Percentiles rank a stretch among this genome's conserved stretches.
Evolutionary conservation across 2,329 filamentous ascomycete species (phyloP).

Genomic region (Diaporthe eres): DNA sequence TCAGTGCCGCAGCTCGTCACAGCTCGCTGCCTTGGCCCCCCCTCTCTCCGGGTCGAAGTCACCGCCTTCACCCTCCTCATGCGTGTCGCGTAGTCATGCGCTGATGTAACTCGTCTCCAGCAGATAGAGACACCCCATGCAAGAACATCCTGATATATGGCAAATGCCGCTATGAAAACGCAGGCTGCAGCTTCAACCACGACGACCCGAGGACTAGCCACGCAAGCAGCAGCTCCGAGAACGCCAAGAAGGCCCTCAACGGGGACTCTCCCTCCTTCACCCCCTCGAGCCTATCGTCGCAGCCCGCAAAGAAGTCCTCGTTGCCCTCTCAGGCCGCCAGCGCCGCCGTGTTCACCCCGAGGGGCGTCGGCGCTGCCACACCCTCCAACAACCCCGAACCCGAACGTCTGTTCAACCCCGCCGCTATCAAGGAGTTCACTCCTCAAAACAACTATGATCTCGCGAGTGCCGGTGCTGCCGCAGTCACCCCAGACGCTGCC

Average conservation of each 20-base stretch:
- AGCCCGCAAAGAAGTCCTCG: constrained; percentile 75
- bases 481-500: constrained; percentile 59
- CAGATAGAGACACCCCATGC: constrained; percentile 88
- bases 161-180: constrained; percentile 91
- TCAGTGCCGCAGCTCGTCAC: background rate
- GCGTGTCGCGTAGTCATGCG: background rate
- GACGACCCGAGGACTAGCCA: constrained; percentile 63
- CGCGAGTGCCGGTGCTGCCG: constrained; percentile 62
- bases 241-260: constrained; percentile 82
- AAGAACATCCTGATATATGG: constrained; percentile 95
- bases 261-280: constrained; percentile 98
- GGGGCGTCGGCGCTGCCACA: constrained; percentile 63
- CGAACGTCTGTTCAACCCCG: constrained; percentile 66
- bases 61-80: background rate
- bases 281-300: constrained; percentile 65
- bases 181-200: constrained; percentile 92
- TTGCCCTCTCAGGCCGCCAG: constrained; percentile 93
- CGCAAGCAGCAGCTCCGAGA: constrained; percentile 37
- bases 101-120: constrained; percentile 39
- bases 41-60: constrained; percentile 32
- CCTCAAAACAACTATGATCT: constrained; percentile 68
- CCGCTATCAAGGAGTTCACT: constrained; percentile 71
- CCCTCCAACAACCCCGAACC: constrained; percentile 59
- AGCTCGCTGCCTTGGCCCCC: background rate
- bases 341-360: constrained; percentile 87